Evolutionary conservation across 2,329 filamentous ascomycete species (phyloP).

Genomic region (Cucurbitaria berberidis): DNA sequence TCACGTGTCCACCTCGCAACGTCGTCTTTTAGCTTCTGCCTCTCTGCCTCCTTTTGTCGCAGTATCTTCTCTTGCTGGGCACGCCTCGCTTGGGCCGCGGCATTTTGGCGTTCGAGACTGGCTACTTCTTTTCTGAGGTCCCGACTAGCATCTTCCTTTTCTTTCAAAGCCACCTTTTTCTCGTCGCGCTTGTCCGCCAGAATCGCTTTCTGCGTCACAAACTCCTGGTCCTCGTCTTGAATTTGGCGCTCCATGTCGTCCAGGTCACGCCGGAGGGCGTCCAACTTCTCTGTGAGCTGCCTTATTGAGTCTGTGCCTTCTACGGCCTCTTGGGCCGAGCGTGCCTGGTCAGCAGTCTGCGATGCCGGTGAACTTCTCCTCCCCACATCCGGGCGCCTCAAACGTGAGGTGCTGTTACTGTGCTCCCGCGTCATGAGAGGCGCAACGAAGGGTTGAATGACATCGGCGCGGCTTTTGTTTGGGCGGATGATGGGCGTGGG

Average conservation of each 20-base stretch:
- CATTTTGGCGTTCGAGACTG: constrained; percentile 79
- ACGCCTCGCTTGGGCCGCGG: constrained; percentile 78
- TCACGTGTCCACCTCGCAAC: constrained; percentile 72
- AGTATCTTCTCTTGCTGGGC: constrained; percentile 76
- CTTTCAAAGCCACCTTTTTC: constrained; percentile 77
- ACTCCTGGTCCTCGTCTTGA: constrained; percentile 64
- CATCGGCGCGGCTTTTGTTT: constrained; percentile 63
- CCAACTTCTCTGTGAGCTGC: constrained; percentile 80
- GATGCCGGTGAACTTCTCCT: constrained; percentile 78
- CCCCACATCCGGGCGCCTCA: constrained; percentile 71
- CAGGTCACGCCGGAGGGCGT: constrained; percentile 80
- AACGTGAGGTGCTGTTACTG: constrained; percentile 59
- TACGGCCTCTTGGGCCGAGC: constrained; percentile 45
- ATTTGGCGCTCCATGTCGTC: constrained; percentile 77
- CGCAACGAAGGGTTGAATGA: constrained; percentile 66
- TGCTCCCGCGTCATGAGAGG: constrained; percentile 70
- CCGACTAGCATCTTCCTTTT: constrained; percentile 89
- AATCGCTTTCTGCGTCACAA: constrained; percentile 51
- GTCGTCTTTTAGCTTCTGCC: constrained; percentile 72
- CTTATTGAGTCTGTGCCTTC: constrained; percentile 61
- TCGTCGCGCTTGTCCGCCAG: constrained; percentile 79
- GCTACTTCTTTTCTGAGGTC: constrained; percentile 83
- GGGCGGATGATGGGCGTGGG: constrained; percentile 61
- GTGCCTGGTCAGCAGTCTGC: constrained; percentile 46
- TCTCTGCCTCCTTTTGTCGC: constrained; percentile 71